phyloP scores from a whole-genome alignment of 2,329 filamentous ascomycete genomes.

The Diaporthe sp. region DNA sequence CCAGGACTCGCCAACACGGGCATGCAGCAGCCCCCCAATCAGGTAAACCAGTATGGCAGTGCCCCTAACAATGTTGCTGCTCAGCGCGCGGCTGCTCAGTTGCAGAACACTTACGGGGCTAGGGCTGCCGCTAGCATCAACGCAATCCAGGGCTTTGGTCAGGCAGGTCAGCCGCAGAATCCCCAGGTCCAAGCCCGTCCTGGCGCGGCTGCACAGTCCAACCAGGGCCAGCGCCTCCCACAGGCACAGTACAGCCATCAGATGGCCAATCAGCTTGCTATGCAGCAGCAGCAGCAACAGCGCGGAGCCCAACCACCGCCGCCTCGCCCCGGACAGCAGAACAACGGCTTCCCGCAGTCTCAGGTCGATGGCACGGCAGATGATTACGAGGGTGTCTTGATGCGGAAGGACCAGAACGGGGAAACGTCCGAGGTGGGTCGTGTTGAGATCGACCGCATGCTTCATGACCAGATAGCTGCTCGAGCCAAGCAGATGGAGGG shows the following conservation, averaged over 20 bases:
- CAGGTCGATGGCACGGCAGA: conserved; percentile 85
- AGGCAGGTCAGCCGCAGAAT: conserved; percentile 50
- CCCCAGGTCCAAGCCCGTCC: conserved; percentile 48
- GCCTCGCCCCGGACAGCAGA: conserved; percentile 51
- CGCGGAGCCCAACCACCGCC: conserved; percentile 39
- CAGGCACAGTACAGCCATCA: conserved; percentile 52
- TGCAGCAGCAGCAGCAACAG: conserved; percentile 48
- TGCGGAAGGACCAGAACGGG: conserved; percentile 68
- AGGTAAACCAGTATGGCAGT: conserved; percentile 45
- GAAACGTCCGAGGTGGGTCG: conserved; percentile 69
- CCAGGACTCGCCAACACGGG: conserved; percentile 54
- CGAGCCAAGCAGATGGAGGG: conserved; percentile 79
- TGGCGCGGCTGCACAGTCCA: conserved; percentile 42
- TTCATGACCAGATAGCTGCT: conserved; percentile 77
- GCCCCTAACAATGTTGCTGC: conserved; percentile 56
- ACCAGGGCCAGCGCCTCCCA: conserved; percentile 41
- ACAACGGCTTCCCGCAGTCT: conserved; percentile 57
- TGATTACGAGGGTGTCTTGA: conserved; percentile 71
- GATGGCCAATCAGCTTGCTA: conserved; percentile 50
- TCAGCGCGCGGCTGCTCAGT: conserved; percentile 68
- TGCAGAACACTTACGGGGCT: conserved; percentile 72
- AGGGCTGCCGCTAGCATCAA: conserved; percentile 77
- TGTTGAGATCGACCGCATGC: conserved; percentile 76
- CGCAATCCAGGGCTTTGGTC: conserved; percentile 66
- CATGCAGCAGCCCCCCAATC: conserved; percentile 48